Base-by-base conservation (phyloP, 208 protist genomes). In the Novymonas esmeraldas region DNA sequence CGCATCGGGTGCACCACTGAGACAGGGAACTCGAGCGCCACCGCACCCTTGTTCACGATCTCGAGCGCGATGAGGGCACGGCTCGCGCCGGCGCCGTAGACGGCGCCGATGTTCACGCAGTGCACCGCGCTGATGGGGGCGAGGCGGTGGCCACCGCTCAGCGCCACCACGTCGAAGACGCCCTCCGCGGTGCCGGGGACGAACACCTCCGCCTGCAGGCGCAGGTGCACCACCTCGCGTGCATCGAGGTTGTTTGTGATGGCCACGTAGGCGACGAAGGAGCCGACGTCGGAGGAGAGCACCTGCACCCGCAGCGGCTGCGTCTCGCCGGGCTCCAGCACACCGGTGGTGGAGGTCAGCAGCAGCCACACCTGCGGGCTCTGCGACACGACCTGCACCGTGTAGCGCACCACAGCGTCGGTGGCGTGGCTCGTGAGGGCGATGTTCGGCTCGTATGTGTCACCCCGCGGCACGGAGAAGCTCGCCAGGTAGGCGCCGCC, bases 1-100 rank as follows among this genome's bases (percentile, higher is more conserved):
- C 84, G 85, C 62, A 96, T 87, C 22, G 90, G 87, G 50, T 87
- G 84, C 44, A 93, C 80, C 18, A 96, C 90, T n/a, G 85, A 85
- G 14, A 93, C 71, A 14, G 88, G 84, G 57, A 96, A 96, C 79
- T 96, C 88, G 31, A 96, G 74, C 14, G 87, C 77, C 39, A 90
- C 81, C 44, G 41, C 79, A 22, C 81, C 70, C 39, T 80, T 76
- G 70, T 96, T 96, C 14, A 84, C 75, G 48, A 96, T 91, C 56
- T 94, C 84, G 7, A 94, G 57, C 22, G 86, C 82, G 22, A 93
- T 82, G 70, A 84, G 81, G 10, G 81, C 66, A 28, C 78, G 78
- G 10, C 69, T 67, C 4, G 86, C 76, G 39, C 78, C 70, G 13
- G 82, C 71, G n/a, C 91, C 91, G 65, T 91, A 89, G 16, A 94